Percentiles rank a stretch among this genome's conserved stretches.
Evolutionary conservation across 306 rosid genomes (phyloP).

Genomic region (Carpinus viminea): DNA sequence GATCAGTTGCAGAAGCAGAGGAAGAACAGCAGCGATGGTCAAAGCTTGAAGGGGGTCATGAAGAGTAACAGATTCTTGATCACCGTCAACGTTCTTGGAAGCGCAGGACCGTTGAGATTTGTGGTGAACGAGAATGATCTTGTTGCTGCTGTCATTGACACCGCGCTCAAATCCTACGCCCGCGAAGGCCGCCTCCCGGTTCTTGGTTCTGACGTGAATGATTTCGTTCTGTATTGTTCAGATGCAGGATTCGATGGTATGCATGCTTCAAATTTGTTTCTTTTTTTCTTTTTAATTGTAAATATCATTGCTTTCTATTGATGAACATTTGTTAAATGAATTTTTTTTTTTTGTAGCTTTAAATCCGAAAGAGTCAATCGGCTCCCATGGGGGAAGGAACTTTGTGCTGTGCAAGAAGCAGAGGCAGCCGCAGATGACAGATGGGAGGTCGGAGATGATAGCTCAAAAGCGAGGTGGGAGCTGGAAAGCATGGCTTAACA

Average conservation of each 20-base stretch:
- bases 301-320: background rate
- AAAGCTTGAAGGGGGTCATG: background rate
- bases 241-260: slow-evolving; percentile 38
- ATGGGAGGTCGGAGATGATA: slow-evolving; percentile 17
- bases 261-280: too few species aligned
- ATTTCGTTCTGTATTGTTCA: slow-evolving; percentile 35
- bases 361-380: slow-evolving; percentile 36
- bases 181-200: slow-evolving; percentile 36
- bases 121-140: slow-evolving; percentile 37
- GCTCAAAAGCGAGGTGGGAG: slow-evolving; percentile 26
- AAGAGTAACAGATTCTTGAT: slow-evolving; percentile 25
- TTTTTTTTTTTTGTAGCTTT: slow-evolving; percentile 27
- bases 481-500: slow-evolving; percentile 42
- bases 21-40: background rate
- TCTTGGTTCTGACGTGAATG: slow-evolving; percentile 32
- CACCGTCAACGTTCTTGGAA: slow-evolving; percentile 10
- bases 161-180: slow-evolving; percentile 37
- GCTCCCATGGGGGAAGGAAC: slow-evolving; percentile 34
- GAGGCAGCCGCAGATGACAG: slow-evolving; percentile 21
- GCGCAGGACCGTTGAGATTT: slow-evolving; percentile 37
- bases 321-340: background rate
- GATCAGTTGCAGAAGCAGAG: background rate
- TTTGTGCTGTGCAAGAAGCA: slow-evolving; percentile 42
- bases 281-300: too few species aligned
- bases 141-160: slow-evolving; percentile 28